These are phyloP conservation scores for Psilocybe azurescens DNA, from an alignment of 768 basidiomycete species.

Conservation along the genomic window DNA sequence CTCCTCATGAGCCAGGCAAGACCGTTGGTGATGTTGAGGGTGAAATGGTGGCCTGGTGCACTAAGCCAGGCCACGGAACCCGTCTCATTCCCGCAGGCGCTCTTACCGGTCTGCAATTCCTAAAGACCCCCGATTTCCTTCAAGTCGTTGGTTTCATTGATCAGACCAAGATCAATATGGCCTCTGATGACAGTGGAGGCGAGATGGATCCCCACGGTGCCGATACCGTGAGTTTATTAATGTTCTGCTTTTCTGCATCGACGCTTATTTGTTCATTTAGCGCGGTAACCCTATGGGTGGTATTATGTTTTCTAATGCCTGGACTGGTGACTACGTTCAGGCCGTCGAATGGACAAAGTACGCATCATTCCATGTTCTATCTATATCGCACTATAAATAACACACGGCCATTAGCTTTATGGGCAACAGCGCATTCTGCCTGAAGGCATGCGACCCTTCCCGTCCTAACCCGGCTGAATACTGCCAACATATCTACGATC, in stretches of 20 bases:
- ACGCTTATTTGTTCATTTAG: slow-evolving; percentile 30
- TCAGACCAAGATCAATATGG: slow-evolving; percentile 65
- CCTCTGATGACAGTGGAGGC: slow-evolving; percentile 67
- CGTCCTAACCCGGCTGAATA: slow-evolving; percentile 49
- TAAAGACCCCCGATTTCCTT: slow-evolving; percentile 63
- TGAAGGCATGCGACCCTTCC: slow-evolving; percentile 70
- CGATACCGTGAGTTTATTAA: slow-evolving; percentile 41
- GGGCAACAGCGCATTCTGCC: slow-evolving; percentile 45
- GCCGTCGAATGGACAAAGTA: slow-evolving; percentile 75
- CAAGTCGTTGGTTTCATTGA: slow-evolving; percentile 71
- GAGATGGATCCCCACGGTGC: slow-evolving; percentile 83
- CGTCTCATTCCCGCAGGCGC: slow-evolving; percentile 72
- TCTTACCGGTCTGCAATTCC: slow-evolving; percentile 68
- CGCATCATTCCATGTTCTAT: slow-evolving; percentile 23
- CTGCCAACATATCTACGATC: slow-evolving; percentile 79
- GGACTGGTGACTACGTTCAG: slow-evolving; percentile 53
- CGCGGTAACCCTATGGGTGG: slow-evolving; percentile 84
- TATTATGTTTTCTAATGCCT: slow-evolving; percentile 66
- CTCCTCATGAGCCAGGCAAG: slow-evolving; percentile 52
- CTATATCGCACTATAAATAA: not conserved
- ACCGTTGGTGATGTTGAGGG: slow-evolving; percentile 74
- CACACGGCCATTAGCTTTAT: slow-evolving; percentile 59
- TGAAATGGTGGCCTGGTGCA: slow-evolving; percentile 80
- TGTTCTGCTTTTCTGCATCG: too few species aligned
- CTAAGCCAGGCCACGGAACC: slow-evolving; percentile 69